phyloP scores from a whole-genome alignment of 345 rosid species.

The Durio zibethinus region DNA sequence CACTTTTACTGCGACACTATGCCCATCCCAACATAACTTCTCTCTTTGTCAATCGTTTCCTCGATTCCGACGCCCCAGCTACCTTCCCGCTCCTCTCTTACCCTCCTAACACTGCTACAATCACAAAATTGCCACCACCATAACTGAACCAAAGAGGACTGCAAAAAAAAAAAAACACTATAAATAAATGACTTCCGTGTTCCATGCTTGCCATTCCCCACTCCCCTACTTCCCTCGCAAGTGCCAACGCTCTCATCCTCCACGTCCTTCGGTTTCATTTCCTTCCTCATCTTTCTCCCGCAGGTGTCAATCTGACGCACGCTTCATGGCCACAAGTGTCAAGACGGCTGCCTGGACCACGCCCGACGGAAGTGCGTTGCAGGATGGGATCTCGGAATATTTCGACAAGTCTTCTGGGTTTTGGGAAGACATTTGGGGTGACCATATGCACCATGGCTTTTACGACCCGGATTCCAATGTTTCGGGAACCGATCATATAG shows the following conservation, averaged over 20 bases:
- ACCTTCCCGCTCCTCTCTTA: neutral
- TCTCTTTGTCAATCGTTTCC: neutral
- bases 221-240: neutral
- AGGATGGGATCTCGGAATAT: slow-evolving; percentile 71
- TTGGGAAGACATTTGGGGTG: slow-evolving; percentile 95
- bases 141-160: neutral
- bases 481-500: slow-evolving; percentile 50
- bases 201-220: neutral
- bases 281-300: neutral
- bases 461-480: slow-evolving; percentile 45
- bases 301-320: neutral
- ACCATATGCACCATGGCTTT: slow-evolving; percentile 96
- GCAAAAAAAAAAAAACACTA: rapidly evolving
- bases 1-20: no score
- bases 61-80: neutral
- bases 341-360: slow-evolving; percentile 12
- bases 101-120: neutral
- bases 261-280: neutral
- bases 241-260: neutral
- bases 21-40: no score
- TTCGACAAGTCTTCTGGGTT: slow-evolving; percentile 81
- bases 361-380: slow-evolving; percentile 19
- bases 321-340: slow-evolving; percentile 13
- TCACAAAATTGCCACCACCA: neutral
- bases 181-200: neutral